A percentile compares a stretch with the other conserved stretches of the same genome.
phyloP scores from a whole-genome alignment of 768 basidiomycete species.

The Kwoniella mangroviensis region DNA sequence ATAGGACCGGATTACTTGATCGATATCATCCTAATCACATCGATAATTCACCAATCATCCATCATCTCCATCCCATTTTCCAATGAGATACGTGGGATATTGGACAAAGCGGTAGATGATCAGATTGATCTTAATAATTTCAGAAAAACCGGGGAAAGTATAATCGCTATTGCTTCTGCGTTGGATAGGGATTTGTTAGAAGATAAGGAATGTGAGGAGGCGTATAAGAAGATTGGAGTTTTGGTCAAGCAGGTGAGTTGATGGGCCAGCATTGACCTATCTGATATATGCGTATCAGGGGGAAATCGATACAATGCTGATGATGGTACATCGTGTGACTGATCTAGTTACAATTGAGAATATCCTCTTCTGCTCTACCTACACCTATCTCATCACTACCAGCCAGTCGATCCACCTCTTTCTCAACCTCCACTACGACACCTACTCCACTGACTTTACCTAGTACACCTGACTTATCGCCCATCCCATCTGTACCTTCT shows the following conservation, averaged over 20 bases:
- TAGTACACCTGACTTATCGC: not conserved
- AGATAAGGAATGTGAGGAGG: constrained; percentile 32
- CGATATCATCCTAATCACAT: constrained; percentile 39
- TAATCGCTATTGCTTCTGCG: constrained; percentile 19
- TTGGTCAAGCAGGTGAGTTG: constrained; percentile 38
- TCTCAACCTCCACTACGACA: not conserved
- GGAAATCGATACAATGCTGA: not conserved
- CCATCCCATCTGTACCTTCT: constrained; percentile 5
- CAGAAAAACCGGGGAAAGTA: constrained; percentile 21
- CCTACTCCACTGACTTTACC: constrained; percentile 2
- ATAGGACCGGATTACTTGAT: constrained; percentile 49
- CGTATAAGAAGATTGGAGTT: constrained; percentile 28
- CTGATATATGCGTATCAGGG: too few relatives aligned
- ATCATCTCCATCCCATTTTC: constrained; percentile 36
- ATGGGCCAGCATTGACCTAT: too few relatives aligned
- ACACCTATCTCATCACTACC: not conserved
- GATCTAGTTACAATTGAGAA: constrained; percentile 29
- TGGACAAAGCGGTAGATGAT: constrained; percentile 32
- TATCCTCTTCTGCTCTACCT: constrained; percentile 9
- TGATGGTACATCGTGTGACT: not conserved
- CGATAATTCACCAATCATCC: constrained; percentile 41
- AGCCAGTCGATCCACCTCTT: constrained; percentile 2
- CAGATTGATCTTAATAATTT: constrained; percentile 29
- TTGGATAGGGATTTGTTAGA: constrained; percentile 27
- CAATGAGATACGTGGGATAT: constrained; percentile 29